These are phyloP conservation scores for Aspergillus nomiae DNA, from an alignment of 2,329 filamentous ascomycete genomes.

Conservation along the genomic window DNA sequence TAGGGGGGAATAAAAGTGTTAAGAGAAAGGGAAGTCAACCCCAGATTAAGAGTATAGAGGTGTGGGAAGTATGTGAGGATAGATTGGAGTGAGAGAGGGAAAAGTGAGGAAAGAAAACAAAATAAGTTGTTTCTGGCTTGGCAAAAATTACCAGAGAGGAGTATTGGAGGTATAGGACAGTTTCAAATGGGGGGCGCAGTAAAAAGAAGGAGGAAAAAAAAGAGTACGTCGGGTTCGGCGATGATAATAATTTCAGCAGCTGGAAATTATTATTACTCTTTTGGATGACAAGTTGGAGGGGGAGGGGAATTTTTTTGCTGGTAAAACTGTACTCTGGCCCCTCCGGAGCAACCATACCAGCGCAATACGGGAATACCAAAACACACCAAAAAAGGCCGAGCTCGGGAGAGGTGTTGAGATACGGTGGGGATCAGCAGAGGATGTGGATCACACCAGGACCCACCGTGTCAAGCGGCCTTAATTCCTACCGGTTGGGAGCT, in stretches of 20 bases:
- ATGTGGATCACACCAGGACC: conserved; percentile 9
- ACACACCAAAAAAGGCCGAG: conserved; percentile 13
- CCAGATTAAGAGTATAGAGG: conserved; percentile 16
- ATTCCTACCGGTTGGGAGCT: conserved; percentile 16
- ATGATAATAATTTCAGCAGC: conserved; percentile 3
- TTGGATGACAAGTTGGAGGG: conserved; percentile 3
- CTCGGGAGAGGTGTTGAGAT: conserved; percentile 21
- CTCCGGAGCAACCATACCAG: not conserved
- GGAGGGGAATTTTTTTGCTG: conserved; percentile 7
- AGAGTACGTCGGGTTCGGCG: conserved; percentile 1
- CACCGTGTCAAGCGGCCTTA: conserved; percentile 15
- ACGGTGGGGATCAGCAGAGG: conserved; percentile 13
- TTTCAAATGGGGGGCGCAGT: conserved; percentile 5
- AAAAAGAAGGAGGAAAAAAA: not conserved
- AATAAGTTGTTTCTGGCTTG: conserved; percentile 9
- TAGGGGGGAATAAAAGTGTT: conserved; percentile 1
- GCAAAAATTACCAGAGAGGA: conserved; percentile 11
- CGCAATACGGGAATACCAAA: conserved; percentile 5
- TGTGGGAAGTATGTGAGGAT: conserved; percentile 5
- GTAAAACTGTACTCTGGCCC: not conserved
- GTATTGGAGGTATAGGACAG: conserved; percentile 19
- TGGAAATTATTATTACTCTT: conserved; percentile 4
- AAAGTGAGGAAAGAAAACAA: conserved; percentile 20
- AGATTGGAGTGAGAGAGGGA: conserved; percentile 11
- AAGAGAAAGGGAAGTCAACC: conserved; percentile 17